Evolutionary conservation across 2,329 filamentous ascomycete genomes (phyloP), one percentile per base, ranked within the genome.

Genomic region (Bipolaris sorokiniana): DNA sequence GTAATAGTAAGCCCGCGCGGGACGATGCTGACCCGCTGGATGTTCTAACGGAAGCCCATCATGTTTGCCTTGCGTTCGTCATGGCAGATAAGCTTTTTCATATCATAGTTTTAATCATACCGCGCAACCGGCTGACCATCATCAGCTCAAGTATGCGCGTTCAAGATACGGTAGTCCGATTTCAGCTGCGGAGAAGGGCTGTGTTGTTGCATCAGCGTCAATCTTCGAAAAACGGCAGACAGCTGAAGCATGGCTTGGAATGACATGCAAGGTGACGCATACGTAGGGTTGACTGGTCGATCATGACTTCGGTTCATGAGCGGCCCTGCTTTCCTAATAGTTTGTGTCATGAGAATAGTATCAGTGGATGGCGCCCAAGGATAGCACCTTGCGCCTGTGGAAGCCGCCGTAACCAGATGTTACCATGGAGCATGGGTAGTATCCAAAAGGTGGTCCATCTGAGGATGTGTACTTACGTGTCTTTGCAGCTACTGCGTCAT

Each of bases 21-120:
- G 15, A 51, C 47, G 33, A 45, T 51, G 47, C 52, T 51, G 52
- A 55, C 47, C 23, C 47, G 47, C 47, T 13, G 18, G 22, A 31
- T n/a, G 41, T 16, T 31, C 22, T 23, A 51, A 33, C 38, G 23
- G 38, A 55, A 37, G 52, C 47, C 45, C 28, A 45, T 46, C 22
- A 38, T 41, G 20, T 28, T 23, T 23, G 31, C 38, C 34, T 36
- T 51, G 16, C 11, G 33, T 23, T 36, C 15, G 2, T 26, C 23
- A 18, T 26, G 23, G 33, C 18, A 46, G 15, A 36, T 7, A 36
- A 40, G 23, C 31, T 33, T 55, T 51, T 16, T 38, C 6, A 6
- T 18, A n/a, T 48, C 46, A 26, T 42, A 6, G 3, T 38, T 16
- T 48, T 28, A 37, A 45, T 31, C 56, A 34, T 38, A 51, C 42